These are phyloP conservation scores for Clarireedia sp. DNA, from an alignment of 2,329 filamentous ascomycete genomes.

Conservation along the genomic window DNA sequence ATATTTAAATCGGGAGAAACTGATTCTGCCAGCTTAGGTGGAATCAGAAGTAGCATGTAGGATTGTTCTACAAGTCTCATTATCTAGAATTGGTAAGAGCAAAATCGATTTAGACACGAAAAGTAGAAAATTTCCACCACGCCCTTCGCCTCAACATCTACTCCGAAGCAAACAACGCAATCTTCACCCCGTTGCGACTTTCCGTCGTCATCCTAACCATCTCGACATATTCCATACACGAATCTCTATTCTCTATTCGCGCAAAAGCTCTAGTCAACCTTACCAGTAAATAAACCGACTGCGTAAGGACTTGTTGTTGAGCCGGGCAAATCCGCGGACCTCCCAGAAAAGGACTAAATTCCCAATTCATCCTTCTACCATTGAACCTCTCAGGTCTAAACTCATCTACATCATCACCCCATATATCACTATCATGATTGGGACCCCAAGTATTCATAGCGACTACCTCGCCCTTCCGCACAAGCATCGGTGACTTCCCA, in stretches of 20 bases:
- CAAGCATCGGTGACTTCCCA: conserved; percentile 20
- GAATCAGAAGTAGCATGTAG: too few species aligned
- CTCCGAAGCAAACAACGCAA: not conserved
- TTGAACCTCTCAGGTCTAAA: conserved; percentile 29
- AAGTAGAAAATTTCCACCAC: too few species aligned
- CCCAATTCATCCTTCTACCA: conserved; percentile 35
- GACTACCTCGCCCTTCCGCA: conserved; percentile 18
- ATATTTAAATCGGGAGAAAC: too few species aligned
- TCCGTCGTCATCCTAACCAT: not conserved
- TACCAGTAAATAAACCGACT: conserved; percentile 14
- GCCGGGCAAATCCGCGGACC: conserved; percentile 29
- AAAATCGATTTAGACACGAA: too few species aligned
- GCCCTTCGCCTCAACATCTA: too few species aligned
- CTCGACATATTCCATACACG: conserved; percentile 5
- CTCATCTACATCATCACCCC: conserved; percentile 28
- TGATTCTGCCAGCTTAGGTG: too few species aligned
- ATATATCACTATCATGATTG: conserved; percentile 28
- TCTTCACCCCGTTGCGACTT: conserved; percentile 7
- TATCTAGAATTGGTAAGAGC: too few species aligned
- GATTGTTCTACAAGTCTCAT: too few species aligned
- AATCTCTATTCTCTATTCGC: conserved; percentile 23
- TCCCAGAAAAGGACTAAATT: conserved; percentile 29
- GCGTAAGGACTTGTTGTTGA: too few species aligned
- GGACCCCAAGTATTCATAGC: conserved; percentile 18
- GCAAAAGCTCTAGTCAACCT: conserved; percentile 27